Conservation (phyloP, 164 flowering plant species). For the Stephania cephalantha region DNA sequence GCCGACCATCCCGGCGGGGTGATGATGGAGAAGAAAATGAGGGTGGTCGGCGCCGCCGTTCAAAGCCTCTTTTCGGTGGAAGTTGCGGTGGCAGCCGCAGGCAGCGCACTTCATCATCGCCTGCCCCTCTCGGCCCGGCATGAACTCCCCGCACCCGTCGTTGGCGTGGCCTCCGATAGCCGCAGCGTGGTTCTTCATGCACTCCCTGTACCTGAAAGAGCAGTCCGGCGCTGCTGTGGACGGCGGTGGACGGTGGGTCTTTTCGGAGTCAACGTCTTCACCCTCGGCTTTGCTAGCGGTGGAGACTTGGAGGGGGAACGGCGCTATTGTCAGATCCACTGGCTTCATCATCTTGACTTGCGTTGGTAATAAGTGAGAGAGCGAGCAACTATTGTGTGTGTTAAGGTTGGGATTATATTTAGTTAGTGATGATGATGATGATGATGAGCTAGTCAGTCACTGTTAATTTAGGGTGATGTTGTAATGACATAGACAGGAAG, state of each 20-base stretch:
- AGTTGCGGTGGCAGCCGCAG: conserved; percentile 61
- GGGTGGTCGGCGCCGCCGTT: neutral
- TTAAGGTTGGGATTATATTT: neutral
- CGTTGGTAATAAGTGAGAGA: neutral
- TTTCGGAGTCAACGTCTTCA: neutral
- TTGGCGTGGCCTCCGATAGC: conserved; percentile 45
- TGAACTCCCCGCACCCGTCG: conserved; percentile 57
- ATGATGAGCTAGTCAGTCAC: neutral
- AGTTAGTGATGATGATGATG: neutral
- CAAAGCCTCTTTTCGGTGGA: conserved; percentile 37
- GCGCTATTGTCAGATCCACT: conserved; percentile 13
- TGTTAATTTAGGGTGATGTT: neutral
- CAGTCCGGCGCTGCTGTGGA: neutral
- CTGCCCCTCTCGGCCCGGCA: conserved; percentile 21
- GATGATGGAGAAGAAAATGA: neutral
- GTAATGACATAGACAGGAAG: neutral
- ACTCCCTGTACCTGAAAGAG: conserved; percentile 28
- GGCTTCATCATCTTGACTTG: neutral
- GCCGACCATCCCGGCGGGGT: neutral
- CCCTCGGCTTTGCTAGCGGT: neutral
- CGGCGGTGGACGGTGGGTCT: neutral
- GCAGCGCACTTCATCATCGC: conserved; percentile 27
- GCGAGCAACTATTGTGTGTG: neutral
- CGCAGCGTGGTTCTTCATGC: conserved; percentile 49
- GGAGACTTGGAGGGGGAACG: conserved; percentile 11